These are phyloP conservation scores for Trypanosomatidae sp. DNA, from an alignment of 208 protist genomes.

Conservation along the genomic window DNA sequence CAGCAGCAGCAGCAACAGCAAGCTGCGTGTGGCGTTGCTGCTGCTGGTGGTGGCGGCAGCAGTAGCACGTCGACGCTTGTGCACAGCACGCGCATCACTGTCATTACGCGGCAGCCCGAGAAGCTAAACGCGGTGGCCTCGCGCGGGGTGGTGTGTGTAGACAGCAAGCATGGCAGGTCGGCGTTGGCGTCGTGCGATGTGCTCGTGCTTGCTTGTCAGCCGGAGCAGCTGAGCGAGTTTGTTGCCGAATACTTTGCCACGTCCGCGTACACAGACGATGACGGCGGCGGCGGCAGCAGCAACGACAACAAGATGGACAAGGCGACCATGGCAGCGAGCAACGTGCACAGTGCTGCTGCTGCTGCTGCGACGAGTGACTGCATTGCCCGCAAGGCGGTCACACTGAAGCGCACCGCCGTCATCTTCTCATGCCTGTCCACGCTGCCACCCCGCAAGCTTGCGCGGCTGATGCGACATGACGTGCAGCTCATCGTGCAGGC, in stretches of 20 bases:
- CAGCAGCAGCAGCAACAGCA: not conserved
- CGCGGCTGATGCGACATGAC: constrained; percentile 24
- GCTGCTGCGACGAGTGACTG: too few species aligned
- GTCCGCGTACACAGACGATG: not conserved
- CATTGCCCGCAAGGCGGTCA: not conserved
- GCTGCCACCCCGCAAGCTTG: constrained; percentile 29
- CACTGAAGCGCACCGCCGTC: constrained; percentile 19
- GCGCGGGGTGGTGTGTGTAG: constrained; percentile 36
- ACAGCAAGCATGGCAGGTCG: constrained; percentile 18
- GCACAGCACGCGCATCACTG: constrained; percentile 60
- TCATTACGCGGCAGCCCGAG: constrained; percentile 56
- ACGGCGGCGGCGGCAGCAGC: not conserved
- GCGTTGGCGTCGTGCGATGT: constrained; percentile 25
- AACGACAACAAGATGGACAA: not conserved
- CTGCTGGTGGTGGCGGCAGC: not conserved
- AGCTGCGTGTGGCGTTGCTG: constrained; percentile 4
- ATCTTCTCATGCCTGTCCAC: constrained; percentile 49
- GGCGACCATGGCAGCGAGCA: not conserved
- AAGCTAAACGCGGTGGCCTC: constrained; percentile 19
- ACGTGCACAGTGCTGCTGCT: not conserved
- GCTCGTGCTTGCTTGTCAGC: constrained; percentile 48
- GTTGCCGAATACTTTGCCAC: constrained; percentile 16
- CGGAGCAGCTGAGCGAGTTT: constrained; percentile 40
- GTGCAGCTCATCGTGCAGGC: constrained; percentile 25
- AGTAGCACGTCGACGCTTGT: constrained; percentile 10